A percentile compares a stretch with the other conserved stretches of the same genome.
These are phyloP conservation scores for Dactylellina drechsleri DNA, from an alignment of 2,329 filamentous ascomycete species.

Conservation along the genomic window DNA sequence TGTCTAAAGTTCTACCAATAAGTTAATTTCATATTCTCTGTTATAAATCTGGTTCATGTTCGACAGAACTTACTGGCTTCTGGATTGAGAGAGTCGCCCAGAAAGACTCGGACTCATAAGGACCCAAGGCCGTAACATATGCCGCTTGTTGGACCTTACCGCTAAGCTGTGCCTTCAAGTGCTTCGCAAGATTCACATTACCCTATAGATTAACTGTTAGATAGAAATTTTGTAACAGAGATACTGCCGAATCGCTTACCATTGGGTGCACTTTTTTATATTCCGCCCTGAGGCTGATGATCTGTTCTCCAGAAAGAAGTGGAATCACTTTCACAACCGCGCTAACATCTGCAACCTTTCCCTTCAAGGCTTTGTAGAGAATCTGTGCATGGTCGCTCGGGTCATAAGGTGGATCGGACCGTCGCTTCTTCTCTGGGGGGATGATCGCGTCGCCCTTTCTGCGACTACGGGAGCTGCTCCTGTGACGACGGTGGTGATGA, in stretches of 20 bases:
- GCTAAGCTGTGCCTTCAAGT: conserved; percentile 80
- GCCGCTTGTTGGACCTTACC: conserved; percentile 80
- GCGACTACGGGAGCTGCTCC: conserved; percentile 15
- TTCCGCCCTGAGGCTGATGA: conserved; percentile 83
- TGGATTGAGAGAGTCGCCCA: conserved; percentile 99
- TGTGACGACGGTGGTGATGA: conserved; percentile 12
- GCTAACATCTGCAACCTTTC: conserved; percentile 69
- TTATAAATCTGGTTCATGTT: background rate
- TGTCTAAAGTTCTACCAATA: conserved; percentile 67
- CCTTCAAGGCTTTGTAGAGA: conserved; percentile 51
- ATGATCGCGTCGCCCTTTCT: conserved; percentile 25
- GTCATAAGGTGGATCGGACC: conserved; percentile 38
- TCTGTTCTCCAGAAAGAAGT: conserved; percentile 83
- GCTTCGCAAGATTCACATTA: conserved; percentile 85
- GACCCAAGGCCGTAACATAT: conserved; percentile 87
- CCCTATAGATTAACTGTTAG: conserved; percentile 63
- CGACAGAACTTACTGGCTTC: conserved; percentile 56
- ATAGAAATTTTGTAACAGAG: background rate
- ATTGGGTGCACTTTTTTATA: conserved; percentile 85
- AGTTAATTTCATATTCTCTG: conserved; percentile 69
- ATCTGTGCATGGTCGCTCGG: conserved; percentile 46
- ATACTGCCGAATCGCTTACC: conserved; percentile 66
- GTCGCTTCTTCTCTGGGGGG: conserved; percentile 38
- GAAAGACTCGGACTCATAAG: conserved; percentile 93
- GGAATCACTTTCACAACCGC: conserved; percentile 86